Conservation (phyloP, 176 grass and related monocot species). For the Juncus effusus region DNA sequence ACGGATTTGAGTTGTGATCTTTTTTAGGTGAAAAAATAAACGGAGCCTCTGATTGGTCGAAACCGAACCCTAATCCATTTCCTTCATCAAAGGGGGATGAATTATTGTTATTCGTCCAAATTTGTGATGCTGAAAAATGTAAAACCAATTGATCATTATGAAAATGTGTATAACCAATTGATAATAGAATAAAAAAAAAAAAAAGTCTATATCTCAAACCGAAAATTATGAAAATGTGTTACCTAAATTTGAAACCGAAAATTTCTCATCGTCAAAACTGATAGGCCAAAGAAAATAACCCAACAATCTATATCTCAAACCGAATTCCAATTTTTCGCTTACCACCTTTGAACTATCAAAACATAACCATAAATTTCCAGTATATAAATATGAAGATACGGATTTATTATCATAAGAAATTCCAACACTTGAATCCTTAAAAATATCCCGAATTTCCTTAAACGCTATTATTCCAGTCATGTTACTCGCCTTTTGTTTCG, state of each 20-base stretch:
- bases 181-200: background rate
- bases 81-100: slow-evolving; percentile 28
- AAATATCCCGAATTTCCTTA: slow-evolving; percentile 43
- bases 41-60: slow-evolving; percentile 31
- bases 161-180: no score
- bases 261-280: slow-evolving; percentile 52
- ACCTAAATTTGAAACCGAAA: slow-evolving; percentile 58
- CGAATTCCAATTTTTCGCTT: slow-evolving; percentile 52
- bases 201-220: no score
- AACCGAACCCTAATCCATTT: slow-evolving; percentile 21
- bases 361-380: slow-evolving; percentile 56
- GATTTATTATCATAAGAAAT: slow-evolving; percentile 44
- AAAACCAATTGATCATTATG: no score
- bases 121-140: slow-evolving; percentile 38
- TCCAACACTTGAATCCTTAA: slow-evolving; percentile 22
- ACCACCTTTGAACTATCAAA: slow-evolving; percentile 49
- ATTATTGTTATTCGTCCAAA: slow-evolving; percentile 41
- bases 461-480: slow-evolving; percentile 59
- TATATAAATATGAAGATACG: slow-evolving; percentile 50
- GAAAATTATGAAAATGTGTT: slow-evolving; percentile 2
- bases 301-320: slow-evolving; percentile 39
- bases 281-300: slow-evolving; percentile 76
- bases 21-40: slow-evolving; percentile 5
- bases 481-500: slow-evolving; percentile 65
- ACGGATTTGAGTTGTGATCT: slow-evolving; percentile 24